phyloP scores from a whole-genome alignment of 306 rosid species.

The Vachellia pachyceras region DNA sequence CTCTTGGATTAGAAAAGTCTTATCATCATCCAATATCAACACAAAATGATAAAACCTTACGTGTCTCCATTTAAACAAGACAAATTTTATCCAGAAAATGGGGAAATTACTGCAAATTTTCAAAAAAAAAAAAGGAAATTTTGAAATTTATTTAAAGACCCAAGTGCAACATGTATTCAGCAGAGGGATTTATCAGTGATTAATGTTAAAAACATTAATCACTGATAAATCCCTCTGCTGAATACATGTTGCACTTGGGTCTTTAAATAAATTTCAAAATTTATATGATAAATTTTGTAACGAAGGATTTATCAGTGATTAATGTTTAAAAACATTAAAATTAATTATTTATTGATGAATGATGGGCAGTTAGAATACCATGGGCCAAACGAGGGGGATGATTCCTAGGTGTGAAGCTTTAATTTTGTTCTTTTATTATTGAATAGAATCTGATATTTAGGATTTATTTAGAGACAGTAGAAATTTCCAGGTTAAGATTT shows the following conservation, averaged over 20 bases:
- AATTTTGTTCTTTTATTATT: not conserved
- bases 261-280: no score
- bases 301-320: no score
- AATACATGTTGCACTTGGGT: no score
- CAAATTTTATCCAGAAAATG: not conserved
- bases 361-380: not conserved
- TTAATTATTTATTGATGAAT: not conserved
- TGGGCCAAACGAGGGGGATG: constrained; percentile 32
- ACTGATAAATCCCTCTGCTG: no score
- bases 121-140: no score
- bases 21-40: not conserved
- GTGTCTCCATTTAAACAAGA: not conserved
- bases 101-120: no score
- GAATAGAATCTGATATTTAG: not conserved
- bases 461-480: constrained; percentile 31
- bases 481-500: constrained; percentile 27
- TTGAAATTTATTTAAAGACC: no score
- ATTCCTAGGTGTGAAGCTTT: not conserved
- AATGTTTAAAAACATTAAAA: not conserved
- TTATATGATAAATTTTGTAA: no score
- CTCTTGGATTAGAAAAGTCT: not conserved
- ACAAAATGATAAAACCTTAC: not conserved
- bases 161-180: no score
- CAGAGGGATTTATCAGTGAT: no score
- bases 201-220: no score